phyloP scores from a whole-genome alignment of 495 filamentous ascomycete genomes.

The Filosporella fistucella region DNA sequence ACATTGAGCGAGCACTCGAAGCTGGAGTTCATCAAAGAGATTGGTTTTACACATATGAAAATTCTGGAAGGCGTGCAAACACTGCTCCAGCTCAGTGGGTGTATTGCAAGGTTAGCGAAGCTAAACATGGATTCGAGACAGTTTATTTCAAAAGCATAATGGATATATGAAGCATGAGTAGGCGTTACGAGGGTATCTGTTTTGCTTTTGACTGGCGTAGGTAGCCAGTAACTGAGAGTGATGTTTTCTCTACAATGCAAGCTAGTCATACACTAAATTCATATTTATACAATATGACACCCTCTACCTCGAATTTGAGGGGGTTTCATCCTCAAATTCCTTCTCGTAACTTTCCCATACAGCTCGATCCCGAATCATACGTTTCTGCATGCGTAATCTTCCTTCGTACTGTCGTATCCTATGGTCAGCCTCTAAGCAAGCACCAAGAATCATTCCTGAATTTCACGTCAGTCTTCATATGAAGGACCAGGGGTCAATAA shows the following conservation, averaged over 20 bases:
- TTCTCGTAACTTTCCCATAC: constrained; percentile 51
- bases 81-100: constrained; percentile 86
- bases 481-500: neutral
- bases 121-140: constrained; percentile 91
- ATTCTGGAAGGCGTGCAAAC: constrained; percentile 96
- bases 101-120: constrained; percentile 82
- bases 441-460: constrained; percentile 68
- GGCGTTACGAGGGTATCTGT: constrained; percentile 16
- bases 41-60: constrained; percentile 99
- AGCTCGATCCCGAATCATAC: constrained; percentile 55
- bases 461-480: neutral
- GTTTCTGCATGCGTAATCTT: constrained; percentile 57
- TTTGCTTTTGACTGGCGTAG: neutral
- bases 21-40: constrained; percentile 94
- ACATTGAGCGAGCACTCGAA: constrained; percentile 89
- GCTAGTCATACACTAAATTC: constrained; percentile 2
- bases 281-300: no score
- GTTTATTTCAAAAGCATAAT: constrained; percentile 52
- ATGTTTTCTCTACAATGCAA: neutral
- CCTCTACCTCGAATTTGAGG: no score
- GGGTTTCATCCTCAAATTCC: constrained; percentile 27
- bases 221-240: neutral
- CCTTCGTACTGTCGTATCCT: constrained; percentile 66
- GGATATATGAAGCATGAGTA: constrained; percentile 16
- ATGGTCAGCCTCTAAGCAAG: constrained; percentile 78